Conservation (phyloP, 176 grass and related monocot species). For the Phoenix dactylifera region DNA sequence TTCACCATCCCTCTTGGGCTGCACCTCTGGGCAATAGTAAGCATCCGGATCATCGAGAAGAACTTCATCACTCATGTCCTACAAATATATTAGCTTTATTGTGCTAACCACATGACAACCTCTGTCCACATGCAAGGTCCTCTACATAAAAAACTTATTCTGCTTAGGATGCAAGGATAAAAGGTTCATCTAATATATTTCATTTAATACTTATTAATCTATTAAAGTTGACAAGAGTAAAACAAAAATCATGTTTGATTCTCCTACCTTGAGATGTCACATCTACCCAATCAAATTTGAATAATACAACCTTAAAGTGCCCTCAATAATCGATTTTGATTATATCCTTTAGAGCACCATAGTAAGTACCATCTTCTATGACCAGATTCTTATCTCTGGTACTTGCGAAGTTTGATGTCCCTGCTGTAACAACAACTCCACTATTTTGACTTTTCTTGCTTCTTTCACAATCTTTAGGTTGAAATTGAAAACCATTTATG, state of each 20-base stretch:
- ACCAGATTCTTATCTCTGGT: neutral
- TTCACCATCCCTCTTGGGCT: too few species aligned
- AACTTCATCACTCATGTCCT: too few species aligned
- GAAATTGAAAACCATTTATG: slow-evolving; percentile 1
- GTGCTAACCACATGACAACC: too few species aligned
- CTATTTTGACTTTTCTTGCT: neutral
- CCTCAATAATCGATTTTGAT: neutral
- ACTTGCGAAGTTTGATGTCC: slow-evolving; percentile 8
- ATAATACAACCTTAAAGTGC: neutral
- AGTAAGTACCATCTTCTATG: neutral
- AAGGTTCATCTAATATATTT: slow-evolving; percentile 16
- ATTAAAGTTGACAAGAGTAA: slow-evolving; percentile 12
- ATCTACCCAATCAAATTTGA: slow-evolving; percentile 11
- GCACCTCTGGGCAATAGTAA: too few species aligned
- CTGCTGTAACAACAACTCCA: neutral
- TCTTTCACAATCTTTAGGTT: neutral
- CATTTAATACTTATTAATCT: neutral
- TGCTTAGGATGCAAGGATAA: slow-evolving; percentile 14
- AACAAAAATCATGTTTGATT: neutral
- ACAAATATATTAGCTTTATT: too few species aligned
- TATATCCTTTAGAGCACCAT: neutral
- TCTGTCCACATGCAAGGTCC: too few species aligned
- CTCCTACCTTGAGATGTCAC: neutral
- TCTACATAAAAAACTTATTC: too few species aligned
- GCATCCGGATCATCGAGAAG: too few species aligned